Percentiles rank a stretch among this genome's conserved stretches.
phyloP scores from a whole-genome alignment of 768 basidiomycete species.

The Auricularia cornea region DNA sequence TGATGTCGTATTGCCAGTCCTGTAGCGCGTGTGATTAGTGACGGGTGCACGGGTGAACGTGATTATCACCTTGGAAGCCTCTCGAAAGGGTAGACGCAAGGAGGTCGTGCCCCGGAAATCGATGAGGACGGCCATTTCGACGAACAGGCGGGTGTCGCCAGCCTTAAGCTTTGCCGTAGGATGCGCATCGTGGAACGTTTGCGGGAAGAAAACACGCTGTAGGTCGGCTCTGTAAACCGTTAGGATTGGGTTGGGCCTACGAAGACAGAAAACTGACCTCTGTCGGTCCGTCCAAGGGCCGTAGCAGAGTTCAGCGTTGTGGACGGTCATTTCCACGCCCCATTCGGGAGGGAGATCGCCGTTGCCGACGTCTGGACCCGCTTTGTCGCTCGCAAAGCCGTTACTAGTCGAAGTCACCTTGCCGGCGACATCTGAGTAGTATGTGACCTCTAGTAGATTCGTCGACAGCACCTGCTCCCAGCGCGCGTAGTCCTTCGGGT shows the following conservation, averaged over 20 bases:
- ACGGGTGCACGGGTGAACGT: too few relatives aligned
- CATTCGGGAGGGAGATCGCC: conserved; percentile 86
- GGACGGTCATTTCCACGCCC: conserved; percentile 81
- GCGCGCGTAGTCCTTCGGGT: conserved; percentile 66
- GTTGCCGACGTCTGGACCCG: conserved; percentile 64
- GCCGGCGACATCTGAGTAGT: conserved; percentile 82
- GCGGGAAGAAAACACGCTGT: conserved; percentile 78
- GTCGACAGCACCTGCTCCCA: conserved; percentile 78
- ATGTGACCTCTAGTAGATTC: conserved; percentile 66
- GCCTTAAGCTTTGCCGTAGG: conserved; percentile 46
- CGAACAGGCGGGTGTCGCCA: conserved; percentile 60
- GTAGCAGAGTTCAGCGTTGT: conserved; percentile 68
- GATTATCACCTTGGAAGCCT: conserved; percentile 57
- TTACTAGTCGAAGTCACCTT: conserved; percentile 42
- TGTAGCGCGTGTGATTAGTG: conserved; percentile 54
- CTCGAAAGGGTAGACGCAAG: conserved; percentile 73
- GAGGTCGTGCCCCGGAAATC: conserved; percentile 76
- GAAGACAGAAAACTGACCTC: too few relatives aligned
- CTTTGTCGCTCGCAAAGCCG: neutral
- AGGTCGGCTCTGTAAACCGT: conserved; percentile 60
- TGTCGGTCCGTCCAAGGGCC: conserved; percentile 98
- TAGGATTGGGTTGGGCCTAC: too few relatives aligned
- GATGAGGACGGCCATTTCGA: conserved; percentile 69
- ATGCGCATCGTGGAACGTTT: conserved; percentile 57
- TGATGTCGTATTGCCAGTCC: conserved; percentile 88